These are phyloP conservation scores for Botrytis cinerea DNA, from an alignment of 2,329 filamentous ascomycete genomes.

Conservation along the genomic window DNA sequence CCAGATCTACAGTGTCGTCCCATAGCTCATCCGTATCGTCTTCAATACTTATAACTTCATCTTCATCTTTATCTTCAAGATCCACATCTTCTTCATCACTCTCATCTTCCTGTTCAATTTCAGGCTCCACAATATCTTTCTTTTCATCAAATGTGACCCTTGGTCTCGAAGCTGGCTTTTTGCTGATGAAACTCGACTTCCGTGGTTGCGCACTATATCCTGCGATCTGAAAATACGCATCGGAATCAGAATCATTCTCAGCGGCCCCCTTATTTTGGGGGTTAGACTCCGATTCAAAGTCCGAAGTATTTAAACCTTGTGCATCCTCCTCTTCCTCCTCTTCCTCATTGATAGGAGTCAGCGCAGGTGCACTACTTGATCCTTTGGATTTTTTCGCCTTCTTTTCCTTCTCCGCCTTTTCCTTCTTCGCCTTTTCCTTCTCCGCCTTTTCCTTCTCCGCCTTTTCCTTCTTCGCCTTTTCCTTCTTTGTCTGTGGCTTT, in stretches of 20 bases:
- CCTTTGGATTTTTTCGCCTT: background rate
- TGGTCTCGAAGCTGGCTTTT: background rate
- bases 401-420: background rate
- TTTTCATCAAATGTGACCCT: background rate
- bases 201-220: background rate
- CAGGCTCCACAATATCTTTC: background rate
- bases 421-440: background rate
- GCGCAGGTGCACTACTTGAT: too few relatives aligned
- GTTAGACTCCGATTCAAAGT: background rate
- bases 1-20: background rate
- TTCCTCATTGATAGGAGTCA: background rate
- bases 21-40: background rate
- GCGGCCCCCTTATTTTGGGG: too few relatives aligned
- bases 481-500: background rate
- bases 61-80: background rate
- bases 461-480: background rate
- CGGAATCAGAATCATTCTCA: background rate
- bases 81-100: background rate
- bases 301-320: background rate
- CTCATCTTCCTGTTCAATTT: background rate
- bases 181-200: background rate
- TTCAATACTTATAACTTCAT: too few relatives aligned
- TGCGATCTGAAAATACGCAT: background rate
- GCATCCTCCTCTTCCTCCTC: background rate
- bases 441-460: too few relatives aligned